Base-by-base conservation (phyloP, 2,329 filamentous ascomycete genomes). In the Ophiocordyceps robertsii region DNA sequence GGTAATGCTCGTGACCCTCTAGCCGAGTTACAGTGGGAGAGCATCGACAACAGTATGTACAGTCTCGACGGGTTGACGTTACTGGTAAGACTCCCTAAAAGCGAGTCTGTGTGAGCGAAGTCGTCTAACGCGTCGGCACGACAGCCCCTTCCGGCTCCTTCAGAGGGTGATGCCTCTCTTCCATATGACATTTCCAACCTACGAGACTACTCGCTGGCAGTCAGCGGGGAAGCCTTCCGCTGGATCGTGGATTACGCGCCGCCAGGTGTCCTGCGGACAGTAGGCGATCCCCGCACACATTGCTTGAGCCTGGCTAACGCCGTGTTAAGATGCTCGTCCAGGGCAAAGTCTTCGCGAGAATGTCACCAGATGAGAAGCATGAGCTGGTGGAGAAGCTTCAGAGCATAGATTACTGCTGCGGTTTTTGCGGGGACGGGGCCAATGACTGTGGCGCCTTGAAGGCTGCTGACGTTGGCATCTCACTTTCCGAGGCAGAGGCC, bases 301-400 rank as follows among this genome's bases (percentile, higher is more conserved):
- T 9, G 21, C 11, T 16, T 2, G 14, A 17, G 9, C 14, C 3
- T 33, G 13, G 3, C 19, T 40, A 14, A 40, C 30, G 12, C 17
- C 17, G 11, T 14, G 13, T 32, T 12, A 59, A 92, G 70, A 90
- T 96, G 80, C 84, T 98, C 43, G 82, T 95, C 31, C 77, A 76
- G 42, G 89, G 90, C 24, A 90, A 92, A 61, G 87, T 98, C 2
- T 98, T 94, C 61, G 93, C 92, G 4, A 83, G 92, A 52, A 98
- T 98, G 92, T 96, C 90, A 2, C 93, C 92, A 0, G 93, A 98
- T 57, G 92, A 98, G 62, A 98, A 98, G 60, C 89, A 95, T 57
- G 93, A 98, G 60, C 70, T 98, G 2, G 88, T 98, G 3, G 92
- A 96, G 60, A 98, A 95, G 60, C 72, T 98, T 4, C 93, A 98